Percentiles rank a stretch among this genome's conserved stretches.
Conservation (phyloP, 169 alveolate species). For the Cryptosporidium ubiquitum region DNA sequence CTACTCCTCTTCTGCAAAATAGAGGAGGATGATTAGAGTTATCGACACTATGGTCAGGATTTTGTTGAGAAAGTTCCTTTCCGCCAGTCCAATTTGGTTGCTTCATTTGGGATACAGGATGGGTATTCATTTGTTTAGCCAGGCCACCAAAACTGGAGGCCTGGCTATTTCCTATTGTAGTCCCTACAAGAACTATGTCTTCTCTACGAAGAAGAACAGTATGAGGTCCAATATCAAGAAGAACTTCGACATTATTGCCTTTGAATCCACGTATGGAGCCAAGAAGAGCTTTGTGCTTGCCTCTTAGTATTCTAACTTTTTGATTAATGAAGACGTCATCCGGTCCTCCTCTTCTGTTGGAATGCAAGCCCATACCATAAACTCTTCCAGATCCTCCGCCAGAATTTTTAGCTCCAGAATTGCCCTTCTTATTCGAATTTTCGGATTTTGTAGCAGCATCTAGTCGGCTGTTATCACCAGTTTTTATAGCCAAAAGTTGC, state of each 20-base stretch:
- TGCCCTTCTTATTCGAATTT: neutral
- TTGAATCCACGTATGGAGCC: slow-evolving; percentile 67
- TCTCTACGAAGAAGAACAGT: slow-evolving; percentile 61
- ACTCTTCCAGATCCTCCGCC: slow-evolving; percentile 12
- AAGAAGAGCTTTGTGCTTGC: slow-evolving; percentile 55
- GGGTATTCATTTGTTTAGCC: slow-evolving; percentile 13
- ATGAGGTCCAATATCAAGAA: slow-evolving; percentile 69
- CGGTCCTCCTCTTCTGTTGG: slow-evolving; percentile 55
- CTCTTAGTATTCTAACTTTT: slow-evolving; percentile 42
- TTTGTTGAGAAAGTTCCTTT: neutral
- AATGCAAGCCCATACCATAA: slow-evolving; percentile 53
- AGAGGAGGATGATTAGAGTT: slow-evolving; percentile 2
- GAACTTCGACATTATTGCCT: slow-evolving; percentile 61
- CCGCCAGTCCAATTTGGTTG: slow-evolving; percentile 60
- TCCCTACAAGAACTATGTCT: slow-evolving; percentile 34
- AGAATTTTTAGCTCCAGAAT: neutral
- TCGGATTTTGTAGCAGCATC: neutral
- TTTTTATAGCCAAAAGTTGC: slow-evolving; percentile 12
- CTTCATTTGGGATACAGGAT: neutral
- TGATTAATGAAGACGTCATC: slow-evolving; percentile 52
- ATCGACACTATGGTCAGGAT: neutral
- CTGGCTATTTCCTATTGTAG: neutral
- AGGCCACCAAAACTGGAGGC: slow-evolving; percentile 47
- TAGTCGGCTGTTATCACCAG: slow-evolving; percentile 12
- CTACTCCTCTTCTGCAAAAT: slow-evolving; percentile 67